A percentile compares a stretch with the other conserved stretches of the same genome.
phyloP scores from a whole-genome alignment of 352 stramenopile species.

The Phytophthora pisi region DNA sequence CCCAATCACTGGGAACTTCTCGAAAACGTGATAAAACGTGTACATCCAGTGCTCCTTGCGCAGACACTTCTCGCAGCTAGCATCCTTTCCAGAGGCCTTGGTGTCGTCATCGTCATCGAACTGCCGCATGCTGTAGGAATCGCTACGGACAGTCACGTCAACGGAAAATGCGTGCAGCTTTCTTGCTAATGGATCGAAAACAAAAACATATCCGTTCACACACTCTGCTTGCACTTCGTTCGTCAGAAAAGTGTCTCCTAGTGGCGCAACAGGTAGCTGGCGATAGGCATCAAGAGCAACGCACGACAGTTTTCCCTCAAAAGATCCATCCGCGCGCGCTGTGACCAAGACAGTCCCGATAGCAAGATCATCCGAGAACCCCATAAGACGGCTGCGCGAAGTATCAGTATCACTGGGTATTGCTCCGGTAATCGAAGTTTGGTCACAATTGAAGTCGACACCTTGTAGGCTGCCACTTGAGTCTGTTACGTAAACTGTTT shows the following conservation, averaged over 20 bases:
- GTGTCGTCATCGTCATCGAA: conserved; percentile 20
- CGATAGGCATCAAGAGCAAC: conserved; percentile 34
- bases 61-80: not conserved
- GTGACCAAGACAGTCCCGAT: not conserved
- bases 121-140: conserved; percentile 33
- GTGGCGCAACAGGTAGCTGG: conserved; percentile 17
- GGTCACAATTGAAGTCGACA: not conserved
- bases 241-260: conserved; percentile 14
- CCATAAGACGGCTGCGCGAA: not conserved
- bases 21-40: conserved; percentile 46
- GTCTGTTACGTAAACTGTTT: not conserved
- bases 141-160: conserved; percentile 36
- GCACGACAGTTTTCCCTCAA: not conserved
- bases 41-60: conserved; percentile 17
- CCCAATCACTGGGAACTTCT: conserved; percentile 47
- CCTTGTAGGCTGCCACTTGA: not conserved
- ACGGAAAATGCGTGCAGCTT: conserved; percentile 5
- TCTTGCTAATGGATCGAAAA: not conserved
- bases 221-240: not conserved
- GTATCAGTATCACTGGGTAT: not conserved
- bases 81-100: not conserved
- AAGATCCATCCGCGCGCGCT: not conserved
- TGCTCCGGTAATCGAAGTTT: not conserved
- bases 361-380: not conserved
- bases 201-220: not conserved